Base-by-base conservation (phyloP, 1,284 basidiomycete genomes). In the Microbotryomycetes sp. region DNA sequence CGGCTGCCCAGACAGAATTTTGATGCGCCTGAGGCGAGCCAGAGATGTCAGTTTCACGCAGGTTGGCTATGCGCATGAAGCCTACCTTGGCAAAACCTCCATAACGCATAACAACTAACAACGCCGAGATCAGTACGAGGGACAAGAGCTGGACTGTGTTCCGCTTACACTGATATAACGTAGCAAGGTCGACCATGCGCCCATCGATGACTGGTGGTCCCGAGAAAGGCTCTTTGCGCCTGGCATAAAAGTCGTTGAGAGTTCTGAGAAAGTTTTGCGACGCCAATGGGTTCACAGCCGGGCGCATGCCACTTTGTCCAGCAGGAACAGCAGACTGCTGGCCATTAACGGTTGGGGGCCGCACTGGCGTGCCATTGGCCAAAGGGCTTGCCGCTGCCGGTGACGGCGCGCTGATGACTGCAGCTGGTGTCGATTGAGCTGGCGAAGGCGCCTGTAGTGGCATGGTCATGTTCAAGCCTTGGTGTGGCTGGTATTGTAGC, bases 171-270 rank as follows among this genome's bases (percentile, higher is more conserved):
- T 54, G 52, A 47, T 66, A 66, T 52, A 66, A 23, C 28, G 45
- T 35, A 21, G 59, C 31, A 21, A 66, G 31, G 21, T 68, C 64
- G 13, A 68, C 2, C 21, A 4, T 11, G 7, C 51, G 28, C 3
- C 64, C 67, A 11, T 68, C 67, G 28, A 68, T 27, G 9, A 49
- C 27, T 3, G 67, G 59, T 5, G 60, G 29, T 0, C 52, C 53
- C 0, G 28, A 7, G 51, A 61, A 60, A 11, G 53, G 9, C 15
- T 49, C 11, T 2, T 60, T 60, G 18, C 50, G 23, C 41, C 60
- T 64, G 28, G 30, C 13, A 41, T 57, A 59, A 26, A 64, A 68
- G 18, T 68, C 67, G 49, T 35, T 31, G 31, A 68, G 47, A 18
- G 56, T 28, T 16, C 49, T 57, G 11, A 59, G 16, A 35, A 68